A percentile compares a stretch with the other conserved stretches of the same genome.
Conservation (phyloP, 2,329 filamentous ascomycete genomes). For the Zarea fungicola region DNA sequence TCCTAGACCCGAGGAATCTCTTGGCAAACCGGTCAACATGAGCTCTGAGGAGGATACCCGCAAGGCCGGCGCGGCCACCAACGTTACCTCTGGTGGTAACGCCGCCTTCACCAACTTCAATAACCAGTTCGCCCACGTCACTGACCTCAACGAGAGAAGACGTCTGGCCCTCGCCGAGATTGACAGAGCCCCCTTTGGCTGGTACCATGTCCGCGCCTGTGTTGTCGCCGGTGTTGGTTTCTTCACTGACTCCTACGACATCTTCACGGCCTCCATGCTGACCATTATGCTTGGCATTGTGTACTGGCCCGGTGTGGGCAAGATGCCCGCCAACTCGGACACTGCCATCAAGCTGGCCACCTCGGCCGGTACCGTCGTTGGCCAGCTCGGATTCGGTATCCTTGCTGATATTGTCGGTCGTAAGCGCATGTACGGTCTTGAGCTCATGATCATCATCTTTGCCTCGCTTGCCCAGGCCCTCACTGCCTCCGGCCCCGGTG, state of each 20-base stretch:
- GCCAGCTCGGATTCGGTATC: constrained; percentile 74
- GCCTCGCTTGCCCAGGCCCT: constrained; percentile 69
- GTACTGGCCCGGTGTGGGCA: constrained; percentile 57
- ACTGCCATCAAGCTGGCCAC: constrained; percentile 83
- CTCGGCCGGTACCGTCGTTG: constrained; percentile 76
- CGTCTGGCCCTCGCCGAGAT: constrained; percentile 76
- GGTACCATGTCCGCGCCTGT: constrained; percentile 76
- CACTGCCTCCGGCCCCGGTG: constrained; percentile 55
- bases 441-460: constrained; percentile 75
- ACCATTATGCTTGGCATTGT: constrained; percentile 75
- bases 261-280: constrained; percentile 70
- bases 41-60: constrained; percentile 8
- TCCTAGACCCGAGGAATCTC: no score
- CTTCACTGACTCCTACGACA: constrained; percentile 83
- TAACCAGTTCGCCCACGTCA: constrained; percentile 61
- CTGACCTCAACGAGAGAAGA: constrained; percentile 72
- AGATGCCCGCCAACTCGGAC: constrained; percentile 62
- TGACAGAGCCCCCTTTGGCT: constrained; percentile 76
- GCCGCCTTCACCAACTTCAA: constrained; percentile 72
- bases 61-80: constrained; percentile 16
- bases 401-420: constrained; percentile 73
- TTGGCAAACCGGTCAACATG: not conserved
- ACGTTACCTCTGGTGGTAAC: constrained; percentile 56
- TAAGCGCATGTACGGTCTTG: constrained; percentile 67
- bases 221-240: constrained; percentile 80